Conservation (phyloP, 176 grass and related monocot genomes). For the Miscanthus lutarioriparius region DNA sequence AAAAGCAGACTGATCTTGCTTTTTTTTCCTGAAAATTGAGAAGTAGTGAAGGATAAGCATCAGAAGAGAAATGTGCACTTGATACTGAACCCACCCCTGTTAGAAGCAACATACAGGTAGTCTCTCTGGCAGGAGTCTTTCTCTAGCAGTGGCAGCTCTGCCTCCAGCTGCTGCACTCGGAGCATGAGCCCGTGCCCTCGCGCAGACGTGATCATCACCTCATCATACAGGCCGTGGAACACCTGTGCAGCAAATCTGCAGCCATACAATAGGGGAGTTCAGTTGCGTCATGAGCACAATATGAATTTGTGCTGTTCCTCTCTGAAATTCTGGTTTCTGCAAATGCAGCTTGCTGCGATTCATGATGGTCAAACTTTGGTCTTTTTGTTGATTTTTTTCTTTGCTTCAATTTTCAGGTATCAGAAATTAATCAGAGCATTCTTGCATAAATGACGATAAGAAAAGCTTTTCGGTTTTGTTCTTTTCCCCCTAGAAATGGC, state of each 20-base stretch:
- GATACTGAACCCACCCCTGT: slow-evolving; percentile 49
- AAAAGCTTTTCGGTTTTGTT: too few species aligned
- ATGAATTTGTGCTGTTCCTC: not conserved
- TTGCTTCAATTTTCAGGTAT: slow-evolving; percentile 4
- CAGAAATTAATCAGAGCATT: not conserved
- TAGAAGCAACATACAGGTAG: slow-evolving; percentile 55
- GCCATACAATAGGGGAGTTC: not conserved
- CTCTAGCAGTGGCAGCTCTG: slow-evolving; percentile 60
- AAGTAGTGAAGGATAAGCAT: not conserved
- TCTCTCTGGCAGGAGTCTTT: slow-evolving; percentile 46
- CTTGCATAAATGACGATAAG: too few species aligned
- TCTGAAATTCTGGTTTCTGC: slow-evolving; percentile 2
- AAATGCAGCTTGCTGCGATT: not conserved
- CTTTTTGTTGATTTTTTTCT: not conserved
- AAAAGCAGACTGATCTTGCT: not conserved
- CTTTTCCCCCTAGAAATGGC: not conserved
- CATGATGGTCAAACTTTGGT: slow-evolving; percentile 1
- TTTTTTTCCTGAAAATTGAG: not conserved
- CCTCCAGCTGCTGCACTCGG: slow-evolving; percentile 78
- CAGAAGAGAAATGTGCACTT: slow-evolving; percentile 4
- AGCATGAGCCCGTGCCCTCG: slow-evolving; percentile 65
- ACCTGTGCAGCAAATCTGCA: slow-evolving; percentile 71
- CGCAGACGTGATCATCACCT: slow-evolving; percentile 63
- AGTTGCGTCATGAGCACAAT: not conserved
- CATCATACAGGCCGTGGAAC: slow-evolving; percentile 74